phyloP scores from a whole-genome alignment of 139 green algal species.

The Asterochloris sp. region DNA sequence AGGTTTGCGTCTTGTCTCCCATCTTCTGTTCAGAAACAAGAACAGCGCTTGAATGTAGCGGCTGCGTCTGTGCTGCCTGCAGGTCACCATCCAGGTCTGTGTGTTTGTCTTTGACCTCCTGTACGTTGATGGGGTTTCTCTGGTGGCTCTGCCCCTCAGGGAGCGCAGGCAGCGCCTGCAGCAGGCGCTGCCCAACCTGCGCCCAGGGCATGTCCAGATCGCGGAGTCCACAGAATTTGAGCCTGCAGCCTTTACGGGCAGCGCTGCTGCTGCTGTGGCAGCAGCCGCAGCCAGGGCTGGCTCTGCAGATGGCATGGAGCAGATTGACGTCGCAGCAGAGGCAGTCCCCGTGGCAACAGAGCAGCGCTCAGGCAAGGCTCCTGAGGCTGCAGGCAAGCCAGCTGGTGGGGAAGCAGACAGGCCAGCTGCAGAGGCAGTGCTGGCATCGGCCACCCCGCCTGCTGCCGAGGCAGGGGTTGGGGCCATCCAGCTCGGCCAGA shows the following conservation, averaged over 20 bases:
- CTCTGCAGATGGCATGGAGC: neutral
- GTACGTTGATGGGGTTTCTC: conserved; percentile 47
- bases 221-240: conserved; percentile 17
- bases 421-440: neutral
- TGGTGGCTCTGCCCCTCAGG: conserved; percentile 56
- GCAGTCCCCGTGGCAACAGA: too few relatives aligned
- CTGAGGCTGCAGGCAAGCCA: neutral
- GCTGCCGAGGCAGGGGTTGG: neutral
- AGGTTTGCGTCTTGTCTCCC: too few relatives aligned
- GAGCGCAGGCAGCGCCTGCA: conserved; percentile 39
- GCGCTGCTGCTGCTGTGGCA: neutral
- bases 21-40: too few relatives aligned
- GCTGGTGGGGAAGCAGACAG: neutral
- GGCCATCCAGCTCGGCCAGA: neutral
- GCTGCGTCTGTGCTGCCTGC: neutral
- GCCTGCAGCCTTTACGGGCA: neutral
- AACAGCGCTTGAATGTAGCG: neutral
- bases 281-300: neutral
- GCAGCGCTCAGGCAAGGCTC: neutral
- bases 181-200: conserved; percentile 19
- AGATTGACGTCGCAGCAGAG: neutral
- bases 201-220: conserved; percentile 18
- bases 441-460: neutral
- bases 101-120: conserved; percentile 90
- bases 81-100: conserved; percentile 65